Evolutionary conservation across 352 stramenopile species (phyloP), one percentile per base, ranked within the genome.

Genomic region (Thraustochytrium striatum): DNA sequence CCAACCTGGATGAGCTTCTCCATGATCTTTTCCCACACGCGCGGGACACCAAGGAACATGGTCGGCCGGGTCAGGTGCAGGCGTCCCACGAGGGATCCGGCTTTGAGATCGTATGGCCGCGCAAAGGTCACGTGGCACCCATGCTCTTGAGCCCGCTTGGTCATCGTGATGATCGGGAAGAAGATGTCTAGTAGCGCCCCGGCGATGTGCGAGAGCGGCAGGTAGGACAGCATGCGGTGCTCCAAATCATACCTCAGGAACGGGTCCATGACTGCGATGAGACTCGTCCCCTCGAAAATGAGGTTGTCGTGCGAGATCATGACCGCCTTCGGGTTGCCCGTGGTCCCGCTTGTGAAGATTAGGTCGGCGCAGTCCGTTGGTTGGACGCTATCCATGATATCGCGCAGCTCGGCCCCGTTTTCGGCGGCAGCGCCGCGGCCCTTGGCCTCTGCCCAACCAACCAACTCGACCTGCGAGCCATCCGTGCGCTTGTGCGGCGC

Each of bases 281-380:
- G 61, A 8, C 2, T 36, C 11, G 32, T 61, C 39, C 50, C 78
- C 28, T 82, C 84, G 72, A 73, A 92, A 85, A 32, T 89, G 35
- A 95, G 82, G 82, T 96, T 96, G 83, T 95, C 91, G 84, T 96
- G 91, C 53, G 87, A 93, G 70, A 96, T 90, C 91, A 96, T 96
- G 21, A 95, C 91, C 19, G 89, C 91, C 83, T 96, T 96, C 9
- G 91, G 91, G 79, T 92, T 86, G 36, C 91, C 91, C 21, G 91
- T 96, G 62, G 91, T 96, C 69, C 91, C 91, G n/a, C 88, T 94
- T 73, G 91, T 96, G 87, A 95, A 96, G 78, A 96, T 94, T 61
- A 95, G 87, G 82, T 89, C 88, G 83, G 88, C 91, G 83, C 90
- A 95, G 82, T 95, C 86, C 44, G 89, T 89, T 0, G 91, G 90